Evolutionary conservation across 2,329 filamentous ascomycete species (phyloP), one percentile per base, ranked within the genome.

Genomic region (Arachnomyces sp.): DNA sequence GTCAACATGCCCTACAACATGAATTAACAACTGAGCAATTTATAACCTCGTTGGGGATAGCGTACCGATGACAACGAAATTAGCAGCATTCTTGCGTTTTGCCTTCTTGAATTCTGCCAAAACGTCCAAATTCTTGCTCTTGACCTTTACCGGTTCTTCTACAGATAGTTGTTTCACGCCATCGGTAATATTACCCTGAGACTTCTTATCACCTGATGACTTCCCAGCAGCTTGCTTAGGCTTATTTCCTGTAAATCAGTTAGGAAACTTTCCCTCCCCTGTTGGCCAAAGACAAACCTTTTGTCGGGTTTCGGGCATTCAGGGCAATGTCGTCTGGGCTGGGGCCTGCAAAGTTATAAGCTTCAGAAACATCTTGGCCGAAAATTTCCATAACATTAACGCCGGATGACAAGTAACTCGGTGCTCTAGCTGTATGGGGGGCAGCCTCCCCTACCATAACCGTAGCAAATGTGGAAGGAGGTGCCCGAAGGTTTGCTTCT

Each of bases 241-340:
- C 47, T 68, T 65, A 48, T 63, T 62, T 46, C 65, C 68, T 72
- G 55, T 54, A 62, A 31, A 32, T 16, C 32, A n/a, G 14, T 17
- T 30, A 34, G 45, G 43, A 37, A 44, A 42, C 44, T 31, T 47
- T 49, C 52, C 50, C 60, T 50, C 54, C 56, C 50, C 57, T 59
- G 50, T 52, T 57, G 54, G 60, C 21, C 21, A 9, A 25, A 5
- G 60, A 56, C 80, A 80, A 85, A 87, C 84, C 83, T 86, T 88
- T 84, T 67, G 82, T 62, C 55, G 57, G 62, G 47, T 52, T 82
- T 72, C 95, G 90, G 52, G 89, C 90, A 62, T 82, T 79, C 47
- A 87, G 74, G 54, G 95, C 85, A 56, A 92, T 68, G 62, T 95
- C 89, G 68, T 96, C 89, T 51, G 89, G 89, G 65, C 89, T 95